Base-by-base conservation (phyloP, 1,284 basidiomycete species). In the Stygiomarasmius scandens region DNA sequence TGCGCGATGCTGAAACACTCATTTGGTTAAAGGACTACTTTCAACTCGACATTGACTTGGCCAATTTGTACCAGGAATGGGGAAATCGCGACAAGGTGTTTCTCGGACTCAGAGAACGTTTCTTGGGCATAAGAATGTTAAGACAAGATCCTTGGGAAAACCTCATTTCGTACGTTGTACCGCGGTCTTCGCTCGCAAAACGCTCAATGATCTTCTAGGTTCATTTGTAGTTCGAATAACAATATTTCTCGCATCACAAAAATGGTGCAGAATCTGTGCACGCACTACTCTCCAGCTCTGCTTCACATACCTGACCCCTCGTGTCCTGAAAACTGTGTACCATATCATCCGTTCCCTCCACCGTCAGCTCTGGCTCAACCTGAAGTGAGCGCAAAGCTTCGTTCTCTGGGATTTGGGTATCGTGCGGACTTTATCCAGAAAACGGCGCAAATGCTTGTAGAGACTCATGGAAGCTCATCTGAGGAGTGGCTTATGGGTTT, bases 171-270 rank as follows among this genome's bases (percentile, higher is more conserved):
- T 96, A 70, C 65, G 92, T 85, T 36, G 19, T n/a, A 29, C 55
- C 51, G 20, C 34, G 41, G 36, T 60, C 57, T 46, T 58, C 57
- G 27, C 34, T 48, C 29, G 38, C 34, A 27, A 5, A 41, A 16
- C n/a, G 38, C 38, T 16, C n/a, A 44, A 50, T 50, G 29, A 23
- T 58, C 54, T 46, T 24, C 2, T 61, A 96, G 95, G 9, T 99
- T 99, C 75, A 98, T 99, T 63, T 99, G 96, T 68, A 98, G 95
- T 16, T 94, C 95, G 1, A 99, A 98, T 69, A 99, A 99, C 71
- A 96, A 99, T 66, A 99, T 98, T 52, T 74, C 85, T 2, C 88
- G 95, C 1, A 98, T 97, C 67, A 91, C 92, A 3, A 90, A 90
- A 58, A 95, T 98, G 87, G 86, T 97, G 36, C 89, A 89, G 64